Base-by-base conservation (phyloP, 164 flowering plant genomes). In the Saururus chinensis region DNA sequence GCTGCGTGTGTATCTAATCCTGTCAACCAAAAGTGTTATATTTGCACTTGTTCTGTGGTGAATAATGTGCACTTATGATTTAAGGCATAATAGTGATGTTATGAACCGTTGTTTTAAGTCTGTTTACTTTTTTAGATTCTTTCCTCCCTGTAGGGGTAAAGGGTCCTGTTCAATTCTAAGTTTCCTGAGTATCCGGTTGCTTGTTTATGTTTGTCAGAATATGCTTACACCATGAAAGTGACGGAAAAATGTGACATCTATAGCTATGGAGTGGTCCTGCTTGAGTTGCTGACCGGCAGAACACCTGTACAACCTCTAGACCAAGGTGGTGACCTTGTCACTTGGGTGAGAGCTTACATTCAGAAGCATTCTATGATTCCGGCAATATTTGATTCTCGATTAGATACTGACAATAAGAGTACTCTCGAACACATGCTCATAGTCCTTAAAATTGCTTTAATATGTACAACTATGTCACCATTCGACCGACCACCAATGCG, bases 181-280 rank as follows among this genome's bases (percentile, higher is more conserved):
- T 45, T 30, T 30, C 6, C 37, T 45, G 14, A 17, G 11, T 8
- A 45, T 45, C 11, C 37, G 37, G 6, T 30, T 45, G 0, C 49
- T 45, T 2, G 13, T 45, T 12, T 10, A 2, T 45, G 11, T n/a
- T 45, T 45, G 4, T 12, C 93, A 95, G 99, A 95, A 66, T 95
- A 95, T 74, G 96, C 98, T 1, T 95, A 86, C 83, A 87, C 98
- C 9, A 89, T 95, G 97, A 91, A 89, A 74, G 92, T 95, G 42
- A 86, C 96, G 3, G 99, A 91, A 68, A 91, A 89, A 74, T 84
- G 96, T 62, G 98, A 95, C 74, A 85, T 81, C 41, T 91, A 91
- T 59, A 91, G 99, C 75, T 95, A 84, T 51, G 99, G 99, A 35
- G 99, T 95, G 53, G 97, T 95, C 60, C 76, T 95, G 19, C 62